These are phyloP conservation scores for Rhizopogon rudus DNA, from an alignment of 768 basidiomycete species.

Conservation along the genomic window DNA sequence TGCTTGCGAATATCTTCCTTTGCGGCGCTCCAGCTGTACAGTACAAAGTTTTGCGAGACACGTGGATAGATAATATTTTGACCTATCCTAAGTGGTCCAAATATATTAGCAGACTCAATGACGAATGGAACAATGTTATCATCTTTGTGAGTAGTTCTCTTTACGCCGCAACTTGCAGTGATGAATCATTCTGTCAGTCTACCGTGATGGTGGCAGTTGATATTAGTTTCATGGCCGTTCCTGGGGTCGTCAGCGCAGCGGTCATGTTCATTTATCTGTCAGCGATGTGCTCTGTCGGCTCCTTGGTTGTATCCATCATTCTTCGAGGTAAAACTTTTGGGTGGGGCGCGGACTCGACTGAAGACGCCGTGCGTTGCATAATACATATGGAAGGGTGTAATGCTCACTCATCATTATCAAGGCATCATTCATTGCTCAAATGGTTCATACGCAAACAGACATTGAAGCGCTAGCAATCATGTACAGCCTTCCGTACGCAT, in stretches of 20 bases:
- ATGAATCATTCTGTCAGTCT: slow-evolving; percentile 23
- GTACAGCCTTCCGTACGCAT: slow-evolving; percentile 27
- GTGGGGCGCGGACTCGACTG: slow-evolving; percentile 14
- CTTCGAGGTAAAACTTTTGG: slow-evolving; percentile 32
- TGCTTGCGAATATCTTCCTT: neutral
- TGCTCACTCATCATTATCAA: neutral
- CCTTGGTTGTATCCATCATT: slow-evolving; percentile 30
- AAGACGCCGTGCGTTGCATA: slow-evolving; percentile 23
- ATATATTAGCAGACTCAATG: neutral
- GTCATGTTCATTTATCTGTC: slow-evolving; percentile 32
- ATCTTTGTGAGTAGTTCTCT: neutral
- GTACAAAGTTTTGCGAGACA: neutral
- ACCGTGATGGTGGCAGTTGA: slow-evolving; percentile 48
- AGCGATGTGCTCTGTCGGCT: slow-evolving; percentile 27
- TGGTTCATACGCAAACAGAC: slow-evolving; percentile 10
- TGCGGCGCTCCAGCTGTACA: neutral
- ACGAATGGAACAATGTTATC: slow-evolving; percentile 1
- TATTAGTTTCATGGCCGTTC: slow-evolving; percentile 49
- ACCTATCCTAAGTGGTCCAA: slow-evolving; percentile 1
- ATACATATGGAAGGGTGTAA: neutral
- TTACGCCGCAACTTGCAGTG: neutral
- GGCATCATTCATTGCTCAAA: slow-evolving; percentile 15
- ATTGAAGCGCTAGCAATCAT: slow-evolving; percentile 25
- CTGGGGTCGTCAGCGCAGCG: slow-evolving; percentile 25
- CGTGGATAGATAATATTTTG: neutral